Base-by-base conservation (phyloP, 345 rosid species). In the Aegle marmelos region DNA sequence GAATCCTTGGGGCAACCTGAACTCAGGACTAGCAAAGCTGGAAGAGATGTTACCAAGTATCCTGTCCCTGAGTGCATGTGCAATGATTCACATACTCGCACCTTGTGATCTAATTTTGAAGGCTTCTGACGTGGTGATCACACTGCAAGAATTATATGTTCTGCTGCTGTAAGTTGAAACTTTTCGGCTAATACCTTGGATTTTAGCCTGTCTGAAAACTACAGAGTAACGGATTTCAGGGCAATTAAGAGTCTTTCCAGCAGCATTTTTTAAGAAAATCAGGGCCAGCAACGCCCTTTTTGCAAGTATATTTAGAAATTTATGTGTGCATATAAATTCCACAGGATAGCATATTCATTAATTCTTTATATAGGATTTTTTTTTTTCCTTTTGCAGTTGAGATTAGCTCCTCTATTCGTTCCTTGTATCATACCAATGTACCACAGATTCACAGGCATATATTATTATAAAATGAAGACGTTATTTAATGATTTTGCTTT, bases 21-120 rank as follows among this genome's bases (percentile, higher is more conserved):
- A 71, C 85, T 90, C 37, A 83, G 94, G 72, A 81, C 86, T n/a
- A 88, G 80, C 83, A 92, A 91, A 87, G 82, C 83, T 31, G 92
- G 93, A 84, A 88, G 91, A 83, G 99, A 96, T 79, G 97, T 89
- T 4, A 91, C 98, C 7, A 96, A 96, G 83, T 92, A 87, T 79
- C 99, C 97, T 7, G 82, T 94, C 65, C 98, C 94, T 4, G 94
- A 91, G 74, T 96, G 99, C 27, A 89, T 96, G 97, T 92, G 99
- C 85, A 91, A 85, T 9, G 74, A 83, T 73, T 69, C 82, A 24
- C 79, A 3, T 19, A 1, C 74, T 48, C 80, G 25, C 25, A 48
- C n/a, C 27, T 48, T 22, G 25, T 68, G 65, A 54, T 71, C 34
- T 57, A 56, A 75, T 36, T 13, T 48, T 2, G 11, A 56, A 30